Percentiles rank a stretch among this genome's conserved stretches.
phyloP scores from a whole-genome alignment of 805 yeast species.

The Metschnikowia similis region DNA sequence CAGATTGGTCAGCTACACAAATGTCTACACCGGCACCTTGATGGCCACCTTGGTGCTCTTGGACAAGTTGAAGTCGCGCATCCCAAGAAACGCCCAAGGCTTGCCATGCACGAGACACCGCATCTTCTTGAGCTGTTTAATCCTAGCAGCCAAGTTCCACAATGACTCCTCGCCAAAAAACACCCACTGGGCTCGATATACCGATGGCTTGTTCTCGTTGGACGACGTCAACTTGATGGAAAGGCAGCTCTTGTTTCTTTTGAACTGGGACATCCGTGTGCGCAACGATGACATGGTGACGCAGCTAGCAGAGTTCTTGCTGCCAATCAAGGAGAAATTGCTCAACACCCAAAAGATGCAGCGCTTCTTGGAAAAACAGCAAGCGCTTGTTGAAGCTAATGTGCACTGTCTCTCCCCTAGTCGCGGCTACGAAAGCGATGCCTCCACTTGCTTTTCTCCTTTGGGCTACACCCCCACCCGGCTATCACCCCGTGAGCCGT shows the following conservation, averaged over 20 bases:
- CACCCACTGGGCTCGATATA: constrained; percentile 73
- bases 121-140: constrained; percentile 68
- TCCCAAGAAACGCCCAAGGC: constrained; percentile 72
- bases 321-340: constrained; percentile 46
- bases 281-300: constrained; percentile 40
- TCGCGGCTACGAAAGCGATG: neutral
- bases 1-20: constrained; percentile 66
- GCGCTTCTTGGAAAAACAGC: constrained; percentile 25
- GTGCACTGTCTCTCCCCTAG: neutral
- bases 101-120: constrained; percentile 78
- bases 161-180: constrained; percentile 78
- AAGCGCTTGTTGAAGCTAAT: constrained; percentile 14
- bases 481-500: constrained; percentile 3
- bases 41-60: constrained; percentile 69
- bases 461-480: neutral
- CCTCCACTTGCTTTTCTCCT: neutral
- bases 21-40: constrained; percentile 76
- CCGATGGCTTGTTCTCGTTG: constrained; percentile 64
- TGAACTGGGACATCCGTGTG: constrained; percentile 66
- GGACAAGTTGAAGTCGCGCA: constrained; percentile 52
- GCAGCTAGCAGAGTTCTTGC: constrained; percentile 43
- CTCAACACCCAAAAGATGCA: constrained; percentile 32
- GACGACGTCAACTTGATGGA: constrained; percentile 79
- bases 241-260: constrained; percentile 61
- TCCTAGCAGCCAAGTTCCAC: constrained; percentile 68